Base-by-base conservation (phyloP, 108 stramenopile species). In the Cyclotella choctawhatcheeana region DNA sequence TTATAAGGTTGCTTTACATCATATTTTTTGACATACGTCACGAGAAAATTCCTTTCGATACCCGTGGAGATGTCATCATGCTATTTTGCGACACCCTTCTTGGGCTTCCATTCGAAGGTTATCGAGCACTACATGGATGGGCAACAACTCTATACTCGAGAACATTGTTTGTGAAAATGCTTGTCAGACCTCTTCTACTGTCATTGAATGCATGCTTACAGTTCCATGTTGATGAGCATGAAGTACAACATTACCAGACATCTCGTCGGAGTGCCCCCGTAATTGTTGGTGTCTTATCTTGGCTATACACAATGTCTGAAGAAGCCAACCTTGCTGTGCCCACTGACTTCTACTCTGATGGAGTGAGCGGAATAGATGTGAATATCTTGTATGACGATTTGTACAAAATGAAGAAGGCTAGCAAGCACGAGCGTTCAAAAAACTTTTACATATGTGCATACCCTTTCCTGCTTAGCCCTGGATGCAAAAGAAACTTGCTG, bases 1-100 rank as follows among this genome's bases (percentile, higher is more conserved):
- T n/a, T n/a, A n/a, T n/a, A n/a, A n/a, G n/a, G n/a, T 62, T 92
- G 56, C 69, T 77, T n/a, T 89, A 88, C 68, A 67, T 92, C 30
- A 82, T 73, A 73, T 91, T 69, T 76, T 88, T 81, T 63, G 87
- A 80, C 62, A 80, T 59, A 3, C 45, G 52, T 21, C 48, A 67
- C 2, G 67, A 77, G 26, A 56, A 74, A 18, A 53, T 78, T 43
- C 43, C 64, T 21, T 78, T 78, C 52, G 77, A 78, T 51, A 43
- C 52, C 1, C 62, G 64, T 17, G 77, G 77, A 29, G 77, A 78
- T 25, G 56, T 35, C 44, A 71, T 71, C 14, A 70, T 64, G 32
- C 44, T 53, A 20, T 78, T 78, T 65, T 78, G 77, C 60, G 77
- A 78, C 58, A 69, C 69, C 12, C 63, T 78, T 16, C 55, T 78